These are phyloP conservation scores for Bipolaris sorokiniana DNA, from an alignment of 2,329 filamentous ascomycete species.

Conservation along the genomic window DNA sequence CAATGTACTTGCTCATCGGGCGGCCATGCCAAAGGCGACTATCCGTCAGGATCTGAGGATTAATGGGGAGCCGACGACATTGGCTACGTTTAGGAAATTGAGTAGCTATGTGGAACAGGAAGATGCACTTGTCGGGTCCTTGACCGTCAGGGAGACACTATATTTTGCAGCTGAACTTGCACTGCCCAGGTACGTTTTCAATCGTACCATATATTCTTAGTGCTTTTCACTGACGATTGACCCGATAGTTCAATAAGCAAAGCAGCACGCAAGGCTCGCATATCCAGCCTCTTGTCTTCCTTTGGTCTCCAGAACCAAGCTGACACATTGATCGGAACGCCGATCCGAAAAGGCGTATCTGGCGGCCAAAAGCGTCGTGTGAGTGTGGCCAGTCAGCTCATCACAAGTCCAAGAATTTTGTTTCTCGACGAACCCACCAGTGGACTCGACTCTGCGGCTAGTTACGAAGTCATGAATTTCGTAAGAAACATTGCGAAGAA, in stretches of 20 bases:
- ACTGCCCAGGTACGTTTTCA: constrained; percentile 49
- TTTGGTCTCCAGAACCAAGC: constrained; percentile 76
- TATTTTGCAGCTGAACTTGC: constrained; percentile 76
- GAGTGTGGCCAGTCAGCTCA: constrained; percentile 79
- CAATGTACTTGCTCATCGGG: constrained; percentile 74
- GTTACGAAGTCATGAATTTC: constrained; percentile 77
- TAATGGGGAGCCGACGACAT: constrained; percentile 65
- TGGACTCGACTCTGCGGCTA: constrained; percentile 79
- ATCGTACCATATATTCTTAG: background rate
- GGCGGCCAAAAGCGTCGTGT: constrained; percentile 84
- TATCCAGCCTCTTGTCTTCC: constrained; percentile 69
- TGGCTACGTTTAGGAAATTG: constrained; percentile 66
- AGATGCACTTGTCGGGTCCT: constrained; percentile 78
- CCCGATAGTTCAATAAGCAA: constrained; percentile 56
- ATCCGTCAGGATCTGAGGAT: constrained; percentile 63
- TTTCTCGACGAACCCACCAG: constrained; percentile 87
- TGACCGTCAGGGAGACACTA: constrained; percentile 81
- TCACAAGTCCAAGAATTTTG: constrained; percentile 79
- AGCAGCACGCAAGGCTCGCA: constrained; percentile 65
- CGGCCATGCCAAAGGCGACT: constrained; percentile 59
- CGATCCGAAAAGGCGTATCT: constrained; percentile 80
- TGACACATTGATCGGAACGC: constrained; percentile 77
- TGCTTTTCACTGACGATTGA: constrained; percentile 13
- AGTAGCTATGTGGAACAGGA: constrained; percentile 87
- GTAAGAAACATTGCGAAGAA: constrained; percentile 69